These are phyloP conservation scores for Zygosaccharomyces pseudobailii DNA, from an alignment of 1,139 yeast species.

Conservation along the genomic window DNA sequence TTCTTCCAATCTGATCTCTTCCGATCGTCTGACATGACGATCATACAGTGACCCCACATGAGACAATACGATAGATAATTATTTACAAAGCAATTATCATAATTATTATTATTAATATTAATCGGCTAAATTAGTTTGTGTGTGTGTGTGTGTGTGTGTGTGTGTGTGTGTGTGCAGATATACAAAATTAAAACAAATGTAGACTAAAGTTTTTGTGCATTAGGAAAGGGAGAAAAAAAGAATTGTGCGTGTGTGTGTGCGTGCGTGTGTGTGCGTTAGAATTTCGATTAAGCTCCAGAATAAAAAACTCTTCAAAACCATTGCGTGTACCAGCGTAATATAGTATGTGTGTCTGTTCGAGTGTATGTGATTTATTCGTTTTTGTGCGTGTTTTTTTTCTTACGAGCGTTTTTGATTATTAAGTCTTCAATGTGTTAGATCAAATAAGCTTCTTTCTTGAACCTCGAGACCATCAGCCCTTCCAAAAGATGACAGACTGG, in stretches of 20 bases:
- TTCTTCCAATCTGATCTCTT: neutral
- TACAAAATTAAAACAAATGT: conserved; percentile 19
- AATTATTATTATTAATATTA: conserved; percentile 2
- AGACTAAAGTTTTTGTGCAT: conserved; percentile 21
- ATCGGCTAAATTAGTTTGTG: conserved; percentile 3
- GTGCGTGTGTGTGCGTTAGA: conserved; percentile 13
- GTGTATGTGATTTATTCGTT: neutral
- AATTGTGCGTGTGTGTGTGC: conserved; percentile 14
- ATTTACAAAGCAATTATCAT: neutral
- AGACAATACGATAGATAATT: too few species aligned
- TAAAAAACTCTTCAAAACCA: conserved; percentile 7
- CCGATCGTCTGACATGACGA: neutral
- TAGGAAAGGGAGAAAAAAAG: conserved; percentile 8
- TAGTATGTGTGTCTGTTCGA: conserved; percentile 3
- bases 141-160: conserved; percentile 2
- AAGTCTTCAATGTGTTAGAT: neutral
- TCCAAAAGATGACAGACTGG: neutral
- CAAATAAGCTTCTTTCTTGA: neutral
- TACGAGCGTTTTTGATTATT: neutral
- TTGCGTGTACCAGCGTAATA: conserved; percentile 11
- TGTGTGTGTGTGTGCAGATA: conserved; percentile 22
- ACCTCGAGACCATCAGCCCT: too few species aligned
- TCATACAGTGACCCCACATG: too few species aligned
- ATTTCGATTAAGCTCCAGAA: neutral
- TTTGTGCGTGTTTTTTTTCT: neutral